Percentiles rank a stretch among this genome's conserved stretches.
Evolutionary conservation across 2,329 filamentous ascomycete species (phyloP).

Genomic region (Cadophora malorum): DNA sequence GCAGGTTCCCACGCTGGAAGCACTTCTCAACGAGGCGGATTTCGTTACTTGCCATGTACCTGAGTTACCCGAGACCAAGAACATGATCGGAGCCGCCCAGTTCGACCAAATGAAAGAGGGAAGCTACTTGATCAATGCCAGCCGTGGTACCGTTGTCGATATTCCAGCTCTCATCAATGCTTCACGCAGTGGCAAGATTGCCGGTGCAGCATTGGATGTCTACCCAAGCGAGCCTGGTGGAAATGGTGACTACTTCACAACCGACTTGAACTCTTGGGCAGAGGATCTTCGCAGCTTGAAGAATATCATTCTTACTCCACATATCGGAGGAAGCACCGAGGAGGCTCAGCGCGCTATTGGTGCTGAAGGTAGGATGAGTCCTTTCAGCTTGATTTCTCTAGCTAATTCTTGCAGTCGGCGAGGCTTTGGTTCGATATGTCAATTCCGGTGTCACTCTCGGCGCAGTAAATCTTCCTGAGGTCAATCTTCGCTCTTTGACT

Average conservation of each 20-base stretch:
- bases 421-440: slow-evolving; percentile 90
- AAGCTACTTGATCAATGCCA: slow-evolving; percentile 95
- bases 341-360: slow-evolving; percentile 97
- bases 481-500: slow-evolving; percentile 86
- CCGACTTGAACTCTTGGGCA: slow-evolving; percentile 80
- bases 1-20: slow-evolving; percentile 80
- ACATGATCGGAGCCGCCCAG: slow-evolving; percentile 84
- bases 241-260: slow-evolving; percentile 95
- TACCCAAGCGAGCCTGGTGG: slow-evolving; percentile 92
- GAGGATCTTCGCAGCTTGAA: slow-evolving; percentile 83
- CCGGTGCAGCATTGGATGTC: slow-evolving; percentile 94
- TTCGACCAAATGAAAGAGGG: slow-evolving; percentile 91
- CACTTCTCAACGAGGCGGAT: slow-evolving; percentile 79
- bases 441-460: slow-evolving; percentile 92
- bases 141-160: slow-evolving; percentile 90
- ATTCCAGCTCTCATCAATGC: slow-evolving; percentile 90
- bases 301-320: slow-evolving; percentile 94
- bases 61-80: slow-evolving; percentile 88
- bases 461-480: slow-evolving; percentile 96
- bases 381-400: neutral
- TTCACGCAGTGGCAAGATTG: slow-evolving; percentile 84
- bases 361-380: slow-evolving; percentile 66
- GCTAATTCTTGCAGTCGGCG: slow-evolving; percentile 64
- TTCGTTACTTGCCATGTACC: slow-evolving; percentile 96
- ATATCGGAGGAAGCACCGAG: slow-evolving; percentile 97